Conservation (phyloP, 768 basidiomycete species). For the Hortiboletus flavorubellus region DNA sequence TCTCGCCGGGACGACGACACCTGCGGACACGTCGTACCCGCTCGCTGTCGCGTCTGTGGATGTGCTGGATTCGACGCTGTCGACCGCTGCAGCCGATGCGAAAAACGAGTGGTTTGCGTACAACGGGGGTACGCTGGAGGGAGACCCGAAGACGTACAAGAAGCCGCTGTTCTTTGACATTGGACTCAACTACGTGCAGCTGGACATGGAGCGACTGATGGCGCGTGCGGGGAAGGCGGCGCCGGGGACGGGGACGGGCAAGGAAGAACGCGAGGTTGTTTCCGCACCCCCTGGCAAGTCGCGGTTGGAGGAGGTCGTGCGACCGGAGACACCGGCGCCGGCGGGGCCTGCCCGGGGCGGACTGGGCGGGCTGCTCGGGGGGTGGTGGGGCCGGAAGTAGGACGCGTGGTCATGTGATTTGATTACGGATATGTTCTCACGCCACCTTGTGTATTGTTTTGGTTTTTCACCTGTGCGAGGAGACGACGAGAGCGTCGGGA, state of each 20-base stretch:
- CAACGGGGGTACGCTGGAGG: constrained; percentile 60
- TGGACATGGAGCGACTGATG: constrained; percentile 77
- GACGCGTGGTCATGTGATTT: constrained; percentile 12
- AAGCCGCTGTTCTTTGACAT: constrained; percentile 94
- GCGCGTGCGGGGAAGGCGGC: constrained; percentile 63
- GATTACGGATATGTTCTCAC: constrained; percentile 13
- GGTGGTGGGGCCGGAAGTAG: constrained; percentile 68
- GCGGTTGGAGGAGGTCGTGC: constrained; percentile 51
- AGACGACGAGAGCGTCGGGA: constrained; percentile 12
- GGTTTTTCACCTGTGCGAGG: constrained; percentile 16
- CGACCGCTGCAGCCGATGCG: constrained; percentile 44
- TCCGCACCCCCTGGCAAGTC: constrained; percentile 41
- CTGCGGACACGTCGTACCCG: constrained; percentile 49
- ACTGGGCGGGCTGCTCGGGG: constrained; percentile 65
- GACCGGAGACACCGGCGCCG: constrained; percentile 48
- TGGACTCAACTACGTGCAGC: constrained; percentile 86
- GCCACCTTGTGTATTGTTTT: constrained; percentile 17
- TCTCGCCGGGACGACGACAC: constrained; percentile 42
- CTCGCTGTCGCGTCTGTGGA: constrained; percentile 44
- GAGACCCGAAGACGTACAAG: constrained; percentile 51
- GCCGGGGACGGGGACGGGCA: constrained; percentile 13
- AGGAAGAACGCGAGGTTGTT: constrained; percentile 15
- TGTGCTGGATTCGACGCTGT: constrained; percentile 50
- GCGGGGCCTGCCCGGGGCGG: constrained; percentile 47
- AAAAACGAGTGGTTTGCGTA: constrained; percentile 78